A percentile compares a stretch with the other conserved stretches of the same genome.
phyloP scores from a whole-genome alignment of 257 asterid species.

The Perilla frutescens region DNA sequence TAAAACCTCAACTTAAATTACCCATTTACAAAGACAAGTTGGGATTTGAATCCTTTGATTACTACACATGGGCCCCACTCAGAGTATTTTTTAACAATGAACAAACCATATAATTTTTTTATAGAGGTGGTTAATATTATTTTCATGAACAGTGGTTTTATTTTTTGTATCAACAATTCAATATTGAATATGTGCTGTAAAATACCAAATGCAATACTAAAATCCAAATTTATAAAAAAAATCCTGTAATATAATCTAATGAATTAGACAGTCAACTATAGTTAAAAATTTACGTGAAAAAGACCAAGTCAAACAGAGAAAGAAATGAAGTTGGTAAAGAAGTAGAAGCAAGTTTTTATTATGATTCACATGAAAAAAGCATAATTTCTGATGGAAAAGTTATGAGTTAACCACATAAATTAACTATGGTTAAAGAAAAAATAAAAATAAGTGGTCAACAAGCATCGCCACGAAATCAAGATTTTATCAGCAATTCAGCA shows the following conservation, averaged over 20 bases:
- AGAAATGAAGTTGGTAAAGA: background rate
- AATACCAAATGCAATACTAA: background rate
- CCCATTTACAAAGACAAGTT: too few relatives aligned
- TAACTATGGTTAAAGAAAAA: slow-evolving; percentile 27
- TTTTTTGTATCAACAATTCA: too few relatives aligned
- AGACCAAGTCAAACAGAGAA: slow-evolving; percentile 6
- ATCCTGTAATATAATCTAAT: background rate
- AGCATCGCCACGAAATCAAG: slow-evolving; percentile 41
- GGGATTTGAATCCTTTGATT: too few relatives aligned
- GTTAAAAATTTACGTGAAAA: slow-evolving; percentile 1
- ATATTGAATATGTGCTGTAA: background rate
- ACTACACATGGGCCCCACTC: too few relatives aligned
- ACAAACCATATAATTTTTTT: too few relatives aligned
- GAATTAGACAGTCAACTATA: slow-evolving; percentile 17
- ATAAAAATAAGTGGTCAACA: slow-evolving; percentile 38
- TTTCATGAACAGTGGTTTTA: too few relatives aligned
- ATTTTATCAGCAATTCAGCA: slow-evolving; percentile 33
- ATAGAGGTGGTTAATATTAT: too few relatives aligned
- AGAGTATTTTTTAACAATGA: too few relatives aligned
- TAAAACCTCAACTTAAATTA: too few relatives aligned
- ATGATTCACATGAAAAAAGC: slow-evolving; percentile 26
- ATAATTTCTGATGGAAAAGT: background rate
- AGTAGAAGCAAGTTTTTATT: slow-evolving; percentile 29
- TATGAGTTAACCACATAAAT: slow-evolving; percentile 29
- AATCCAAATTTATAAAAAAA: background rate